Conservation (phyloP, 1,284 basidiomycete genomes). For the Ustilago crameri region DNA sequence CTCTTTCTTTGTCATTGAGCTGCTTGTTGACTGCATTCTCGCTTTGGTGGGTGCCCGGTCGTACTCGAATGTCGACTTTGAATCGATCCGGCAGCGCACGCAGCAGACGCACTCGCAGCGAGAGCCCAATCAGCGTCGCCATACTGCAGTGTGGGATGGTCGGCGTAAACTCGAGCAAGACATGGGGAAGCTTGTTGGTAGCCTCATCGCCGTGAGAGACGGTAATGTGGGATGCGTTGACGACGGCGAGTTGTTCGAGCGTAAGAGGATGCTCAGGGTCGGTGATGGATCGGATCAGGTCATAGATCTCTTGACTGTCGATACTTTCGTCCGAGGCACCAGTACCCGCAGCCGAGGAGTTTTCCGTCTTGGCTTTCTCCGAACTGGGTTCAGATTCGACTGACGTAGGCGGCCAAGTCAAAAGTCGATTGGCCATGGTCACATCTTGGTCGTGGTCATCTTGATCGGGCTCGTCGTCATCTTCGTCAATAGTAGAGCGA, state of each 20-base stretch:
- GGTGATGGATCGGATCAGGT: constrained; percentile 89
- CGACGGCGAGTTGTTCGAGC: constrained; percentile 95
- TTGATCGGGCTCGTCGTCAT: constrained; percentile 60
- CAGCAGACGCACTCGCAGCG: constrained; percentile 88
- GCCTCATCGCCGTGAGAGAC: constrained; percentile 70
- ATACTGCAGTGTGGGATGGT: constrained; percentile 98
- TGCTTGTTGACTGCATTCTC: constrained; percentile 97
- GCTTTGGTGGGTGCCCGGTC: constrained; percentile 93
- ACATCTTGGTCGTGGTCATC: constrained; percentile 20
- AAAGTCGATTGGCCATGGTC: constrained; percentile 7
- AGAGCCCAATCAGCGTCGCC: constrained; percentile 95
- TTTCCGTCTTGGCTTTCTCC: not conserved
- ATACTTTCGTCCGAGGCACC: constrained; percentile 34
- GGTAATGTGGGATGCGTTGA: constrained; percentile 86
- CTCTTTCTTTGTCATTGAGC: constrained; percentile 97
- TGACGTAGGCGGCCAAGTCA: constrained; percentile 10
- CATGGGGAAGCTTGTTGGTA: constrained; percentile 68
- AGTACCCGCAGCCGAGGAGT: not conserved
- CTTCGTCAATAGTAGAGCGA: constrained; percentile 59
- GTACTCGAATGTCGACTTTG: constrained; percentile 93
- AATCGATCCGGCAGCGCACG: constrained; percentile 89
- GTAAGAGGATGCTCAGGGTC: constrained; percentile 96
- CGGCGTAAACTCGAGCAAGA: constrained; percentile 78
- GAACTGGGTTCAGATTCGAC: not conserved
- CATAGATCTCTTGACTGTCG: constrained; percentile 66